These are phyloP conservation scores for Stylonectria norvegica DNA, from an alignment of 2,329 filamentous ascomycete genomes.

Conservation along the genomic window DNA sequence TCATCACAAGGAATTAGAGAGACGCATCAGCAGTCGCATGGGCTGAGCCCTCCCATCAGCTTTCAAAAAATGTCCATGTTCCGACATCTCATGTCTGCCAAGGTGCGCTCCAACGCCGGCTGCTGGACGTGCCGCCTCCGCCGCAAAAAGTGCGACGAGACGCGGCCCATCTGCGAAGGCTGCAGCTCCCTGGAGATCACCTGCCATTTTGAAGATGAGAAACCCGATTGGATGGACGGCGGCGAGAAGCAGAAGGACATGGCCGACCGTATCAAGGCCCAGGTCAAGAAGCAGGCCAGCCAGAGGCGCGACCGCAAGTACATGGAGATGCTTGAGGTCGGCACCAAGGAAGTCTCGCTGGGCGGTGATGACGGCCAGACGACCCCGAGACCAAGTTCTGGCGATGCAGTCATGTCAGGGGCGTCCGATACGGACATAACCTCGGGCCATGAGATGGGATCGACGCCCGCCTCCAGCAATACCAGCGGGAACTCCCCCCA, in stretches of 20 bases:
- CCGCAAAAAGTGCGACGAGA: constrained; percentile 60
- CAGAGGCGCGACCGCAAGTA: constrained; percentile 50
- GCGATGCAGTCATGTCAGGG: constrained; percentile 14
- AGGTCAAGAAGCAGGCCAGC: constrained; percentile 53
- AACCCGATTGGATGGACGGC: constrained; percentile 58
- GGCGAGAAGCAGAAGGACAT: constrained; percentile 47
- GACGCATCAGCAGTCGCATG: too few relatives aligned
- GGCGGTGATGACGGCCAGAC: constrained; percentile 12
- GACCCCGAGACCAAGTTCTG: not conserved
- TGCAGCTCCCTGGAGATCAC: constrained; percentile 54
- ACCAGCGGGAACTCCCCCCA: constrained; percentile 31
- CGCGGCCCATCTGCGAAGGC: constrained; percentile 46
- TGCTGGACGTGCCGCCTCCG: constrained; percentile 61
- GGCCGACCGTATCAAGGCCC: constrained; percentile 52
- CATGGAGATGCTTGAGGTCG: constrained; percentile 39
- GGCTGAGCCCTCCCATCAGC: too few relatives aligned
- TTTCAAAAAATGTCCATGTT: constrained; percentile 19
- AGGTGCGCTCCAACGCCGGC: constrained; percentile 43
- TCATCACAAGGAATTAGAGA: too few relatives aligned
- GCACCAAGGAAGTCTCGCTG: constrained; percentile 28
- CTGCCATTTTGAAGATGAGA: constrained; percentile 50
- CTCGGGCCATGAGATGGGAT: constrained; percentile 20
- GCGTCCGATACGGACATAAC: constrained; percentile 29
- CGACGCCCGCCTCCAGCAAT: constrained; percentile 31
- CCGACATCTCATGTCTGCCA: constrained; percentile 28